These are phyloP conservation scores for Calonectria multiphialidica DNA, from an alignment of 2,329 filamentous ascomycete species.

Conservation along the genomic window DNA sequence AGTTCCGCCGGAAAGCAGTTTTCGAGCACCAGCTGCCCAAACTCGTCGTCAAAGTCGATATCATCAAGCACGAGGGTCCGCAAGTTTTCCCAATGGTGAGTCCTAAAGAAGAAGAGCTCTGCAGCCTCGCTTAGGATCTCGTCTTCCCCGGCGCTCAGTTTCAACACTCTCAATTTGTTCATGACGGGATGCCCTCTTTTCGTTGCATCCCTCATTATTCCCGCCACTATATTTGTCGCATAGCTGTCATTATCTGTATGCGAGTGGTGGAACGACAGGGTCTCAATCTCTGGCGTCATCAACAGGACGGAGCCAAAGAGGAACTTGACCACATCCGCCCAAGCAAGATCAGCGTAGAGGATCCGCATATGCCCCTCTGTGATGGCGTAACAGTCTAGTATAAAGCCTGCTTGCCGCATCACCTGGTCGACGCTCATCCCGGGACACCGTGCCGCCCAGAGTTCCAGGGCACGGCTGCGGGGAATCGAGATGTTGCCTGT, in stretches of 20 bases:
- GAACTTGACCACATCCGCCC: conserved; percentile 5
- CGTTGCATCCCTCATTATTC: neutral
- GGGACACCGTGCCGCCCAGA: neutral
- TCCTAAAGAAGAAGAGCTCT: neutral
- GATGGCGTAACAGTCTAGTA: neutral
- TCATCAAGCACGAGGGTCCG: conserved; percentile 1
- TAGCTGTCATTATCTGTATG: neutral
- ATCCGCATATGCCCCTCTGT: neutral
- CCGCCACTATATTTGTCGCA: neutral
- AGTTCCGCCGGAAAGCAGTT: neutral
- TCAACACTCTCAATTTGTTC: neutral
- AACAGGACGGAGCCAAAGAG: conserved; percentile 14
- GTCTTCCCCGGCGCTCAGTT: neutral
- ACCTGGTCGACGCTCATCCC: neutral
- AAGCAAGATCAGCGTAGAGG: neutral
- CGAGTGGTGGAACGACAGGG: conserved; percentile 1
- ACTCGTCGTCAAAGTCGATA: conserved; percentile 11
- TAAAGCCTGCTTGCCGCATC: neutral
- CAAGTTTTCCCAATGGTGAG: neutral
- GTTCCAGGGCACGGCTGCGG: neutral
- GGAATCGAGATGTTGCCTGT: neutral
- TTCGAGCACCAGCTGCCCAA: conserved; percentile 1
- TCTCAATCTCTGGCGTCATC: neutral
- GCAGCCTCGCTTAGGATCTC: neutral
- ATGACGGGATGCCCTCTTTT: neutral